Conservation (phyloP, 139 green algal species). For the Picochlorum sp. region DNA sequence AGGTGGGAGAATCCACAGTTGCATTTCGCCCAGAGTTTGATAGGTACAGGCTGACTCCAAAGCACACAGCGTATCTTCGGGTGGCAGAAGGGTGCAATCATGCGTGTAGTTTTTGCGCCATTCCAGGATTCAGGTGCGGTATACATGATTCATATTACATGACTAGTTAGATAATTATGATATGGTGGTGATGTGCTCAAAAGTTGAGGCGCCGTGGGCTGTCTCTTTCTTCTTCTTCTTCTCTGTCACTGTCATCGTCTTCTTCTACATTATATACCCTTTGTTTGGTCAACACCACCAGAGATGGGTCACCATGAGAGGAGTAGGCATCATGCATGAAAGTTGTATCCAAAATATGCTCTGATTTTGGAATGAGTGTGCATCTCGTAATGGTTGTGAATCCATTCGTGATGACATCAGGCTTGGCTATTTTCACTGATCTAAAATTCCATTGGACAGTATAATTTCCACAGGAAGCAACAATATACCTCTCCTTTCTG, state of each 20-base stretch:
- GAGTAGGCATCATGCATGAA: slow-evolving; percentile 68
- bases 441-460: slow-evolving; percentile 82
- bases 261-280: slow-evolving; percentile 30
- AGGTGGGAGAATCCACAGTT: slow-evolving; percentile 66
- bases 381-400: slow-evolving; percentile 78
- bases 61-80: slow-evolving; percentile 78
- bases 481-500: slow-evolving; percentile 74
- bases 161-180: background rate
- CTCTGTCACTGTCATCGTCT: slow-evolving; percentile 20
- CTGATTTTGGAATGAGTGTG: slow-evolving; percentile 61
- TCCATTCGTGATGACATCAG: slow-evolving; percentile 45
- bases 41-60: slow-evolving; percentile 61
- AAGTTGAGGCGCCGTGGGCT: background rate
- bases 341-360: slow-evolving; percentile 65
- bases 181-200: background rate
- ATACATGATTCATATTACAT: slow-evolving; percentile 1
- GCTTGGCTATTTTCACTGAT: slow-evolving; percentile 42
- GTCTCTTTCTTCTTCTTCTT: slow-evolving; percentile 5
- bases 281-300: slow-evolving; percentile 47
- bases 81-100: slow-evolving; percentile 89
- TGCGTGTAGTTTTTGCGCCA: slow-evolving; percentile 86
- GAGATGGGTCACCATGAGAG: slow-evolving; percentile 19
- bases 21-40: slow-evolving; percentile 71
- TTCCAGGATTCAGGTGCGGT: slow-evolving; percentile 60
- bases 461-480: slow-evolving; percentile 65